Evolutionary conservation across 1,139 yeast species (phyloP), one percentile per base, ranked within the genome.

Genomic region (Yamadazyma friedrichii): DNA sequence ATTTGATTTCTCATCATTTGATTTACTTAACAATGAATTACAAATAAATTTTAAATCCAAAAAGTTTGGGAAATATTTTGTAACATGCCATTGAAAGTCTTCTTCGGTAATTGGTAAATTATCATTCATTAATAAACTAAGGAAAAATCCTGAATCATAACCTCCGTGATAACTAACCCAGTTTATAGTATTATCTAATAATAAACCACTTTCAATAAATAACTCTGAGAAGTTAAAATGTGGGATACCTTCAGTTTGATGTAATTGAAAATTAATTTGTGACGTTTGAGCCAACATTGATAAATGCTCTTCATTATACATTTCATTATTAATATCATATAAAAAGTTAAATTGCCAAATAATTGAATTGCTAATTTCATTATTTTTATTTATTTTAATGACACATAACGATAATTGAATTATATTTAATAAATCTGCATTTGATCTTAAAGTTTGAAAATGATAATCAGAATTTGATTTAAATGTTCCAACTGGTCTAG

Each of bases 151-250:
- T 58, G 91, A 78, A 62, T 93, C 98, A 62, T 93, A 93, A 12
- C 98, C 98, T 1, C 89, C 84, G 61, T 93, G 98, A 64, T 84
- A 93, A 47, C 96, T 85, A 42, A 89, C 74, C 98, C 98, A 93
- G 43, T 84, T 80, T 39, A 88, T 78, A 26, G 82, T 73, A 25
- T 78, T 74, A 50, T 88, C 83, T 51, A 93, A 69, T 31, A 91
- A 78, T 45, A 93, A 69, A 0, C 98, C 98, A 42, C 95, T 85
- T 45, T 88, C 89, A 46, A 87, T 84, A 54, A 93, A 70, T 43
- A 87, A 68, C 59, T 89, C 96, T 10, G 96, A 89, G 67, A 93
- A 91, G 42, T 80, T 82, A 53, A 80, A 77, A 43, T 81, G 83
- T 24, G 86, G 85, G 42, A 94, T 87, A 15, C 98, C 98, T 45